A percentile compares a stretch with the other conserved stretches of the same genome.
Evolutionary conservation across 371 early-diverging fungal species (phyloP).

Genomic region (Phascolomyces articulosus): DNA sequence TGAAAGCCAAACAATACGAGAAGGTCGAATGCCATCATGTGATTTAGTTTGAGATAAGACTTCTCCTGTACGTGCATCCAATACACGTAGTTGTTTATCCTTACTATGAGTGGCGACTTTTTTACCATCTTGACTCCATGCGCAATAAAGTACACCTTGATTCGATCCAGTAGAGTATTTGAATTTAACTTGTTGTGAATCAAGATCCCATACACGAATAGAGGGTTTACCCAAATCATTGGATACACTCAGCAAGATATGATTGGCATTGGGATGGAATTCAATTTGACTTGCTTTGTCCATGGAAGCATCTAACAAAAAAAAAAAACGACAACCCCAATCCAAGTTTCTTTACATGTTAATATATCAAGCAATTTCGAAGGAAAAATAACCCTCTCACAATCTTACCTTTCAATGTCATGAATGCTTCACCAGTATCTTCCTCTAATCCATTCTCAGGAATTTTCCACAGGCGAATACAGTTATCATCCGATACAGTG

Average conservation of each 20-base stretch:
- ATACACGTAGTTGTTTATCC: constrained; percentile 69
- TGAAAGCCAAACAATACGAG: constrained; percentile 73
- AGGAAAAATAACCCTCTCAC: neutral
- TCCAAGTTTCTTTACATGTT: neutral
- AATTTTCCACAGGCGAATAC: constrained; percentile 74
- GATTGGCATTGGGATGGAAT: constrained; percentile 68
- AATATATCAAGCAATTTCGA: too few species aligned
- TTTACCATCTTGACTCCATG: constrained; percentile 71
- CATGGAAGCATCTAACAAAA: constrained; percentile 37
- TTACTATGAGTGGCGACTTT: constrained; percentile 64
- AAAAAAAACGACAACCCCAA: neutral
- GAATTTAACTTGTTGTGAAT: constrained; percentile 29
- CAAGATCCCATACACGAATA: constrained; percentile 58
- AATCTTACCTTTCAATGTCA: constrained; percentile 23
- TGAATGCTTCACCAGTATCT: constrained; percentile 22
- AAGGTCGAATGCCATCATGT: constrained; percentile 74
- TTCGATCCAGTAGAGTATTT: constrained; percentile 13
- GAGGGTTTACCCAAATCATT: constrained; percentile 51
- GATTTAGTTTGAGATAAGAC: constrained; percentile 55
- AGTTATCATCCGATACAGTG: constrained; percentile 74
- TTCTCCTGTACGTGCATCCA: constrained; percentile 63
- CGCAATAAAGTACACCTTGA: constrained; percentile 43
- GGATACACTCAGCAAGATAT: constrained; percentile 61
- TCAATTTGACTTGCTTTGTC: constrained; percentile 61
- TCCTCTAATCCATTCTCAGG: constrained; percentile 62